A percentile compares a stretch with the other conserved stretches of the same genome.
Evolutionary conservation across 2,329 filamentous ascomycete species (phyloP).

Genomic region (Cladobotryum protrusum): DNA sequence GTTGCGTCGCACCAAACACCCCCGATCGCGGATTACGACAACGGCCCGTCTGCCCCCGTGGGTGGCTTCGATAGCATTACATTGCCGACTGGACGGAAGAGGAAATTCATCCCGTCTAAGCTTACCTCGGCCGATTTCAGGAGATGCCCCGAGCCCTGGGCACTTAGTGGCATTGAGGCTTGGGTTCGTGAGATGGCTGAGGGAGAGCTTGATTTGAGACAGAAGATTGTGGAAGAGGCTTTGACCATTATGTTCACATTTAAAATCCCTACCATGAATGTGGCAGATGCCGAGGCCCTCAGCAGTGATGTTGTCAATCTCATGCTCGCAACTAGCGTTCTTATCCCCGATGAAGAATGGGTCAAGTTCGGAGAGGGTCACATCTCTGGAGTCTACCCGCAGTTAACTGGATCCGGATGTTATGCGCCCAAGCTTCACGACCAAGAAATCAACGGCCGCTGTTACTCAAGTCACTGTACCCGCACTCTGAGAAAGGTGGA

Average conservation of each 20-base stretch:
- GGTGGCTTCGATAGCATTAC: conserved; percentile 73
- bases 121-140: conserved; percentile 74
- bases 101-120: conserved; percentile 81
- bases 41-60: conserved; percentile 46
- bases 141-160: conserved; percentile 86
- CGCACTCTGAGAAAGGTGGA: conserved; percentile 93
- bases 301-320: conserved; percentile 69
- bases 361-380: conserved; percentile 79
- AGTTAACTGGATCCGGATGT: conserved; percentile 85
- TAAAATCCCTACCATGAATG: conserved; percentile 98
- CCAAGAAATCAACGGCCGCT: conserved; percentile 62
- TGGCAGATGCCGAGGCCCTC: conserved; percentile 87
- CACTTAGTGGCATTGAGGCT: conserved; percentile 74
- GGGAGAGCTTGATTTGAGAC: conserved; percentile 80
- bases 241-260: conserved; percentile 83
- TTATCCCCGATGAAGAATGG: conserved; percentile 93
- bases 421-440: conserved; percentile 83
- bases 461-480: conserved; percentile 91
- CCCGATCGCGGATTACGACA: conserved; percentile 52
- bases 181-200: conserved; percentile 91
- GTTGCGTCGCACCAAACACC: conserved; percentile 45
- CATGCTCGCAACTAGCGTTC: conserved; percentile 71
- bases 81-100: conserved; percentile 70
- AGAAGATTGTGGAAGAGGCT: conserved; percentile 79
- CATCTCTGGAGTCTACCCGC: conserved; percentile 86